Conservation (phyloP, 2,329 filamentous ascomycete genomes). For the Penicillium janthinellum region DNA sequence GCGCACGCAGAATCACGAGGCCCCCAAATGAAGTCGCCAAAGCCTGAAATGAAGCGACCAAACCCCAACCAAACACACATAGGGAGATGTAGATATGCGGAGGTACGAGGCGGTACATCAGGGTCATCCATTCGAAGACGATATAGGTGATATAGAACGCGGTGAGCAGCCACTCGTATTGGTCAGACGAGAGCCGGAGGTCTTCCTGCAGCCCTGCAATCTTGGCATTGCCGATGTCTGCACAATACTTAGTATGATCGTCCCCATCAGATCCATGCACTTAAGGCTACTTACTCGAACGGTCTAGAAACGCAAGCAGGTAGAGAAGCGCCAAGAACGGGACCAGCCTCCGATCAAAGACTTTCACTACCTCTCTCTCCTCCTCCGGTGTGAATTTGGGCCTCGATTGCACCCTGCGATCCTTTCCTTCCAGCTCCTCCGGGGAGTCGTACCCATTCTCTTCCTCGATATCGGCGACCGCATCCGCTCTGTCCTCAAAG, state of each 20-base stretch:
- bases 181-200: constrained; percentile 55
- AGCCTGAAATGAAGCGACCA: constrained; percentile 73
- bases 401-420: constrained; percentile 8
- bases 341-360: constrained; percentile 77
- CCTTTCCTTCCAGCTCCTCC: constrained; percentile 25
- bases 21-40: constrained; percentile 64
- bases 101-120: constrained; percentile 62
- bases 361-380: constrained; percentile 68
- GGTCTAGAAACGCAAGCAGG: constrained; percentile 80
- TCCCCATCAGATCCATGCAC: not conserved
- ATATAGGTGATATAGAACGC: constrained; percentile 68
- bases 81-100: constrained; percentile 62
- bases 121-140: constrained; percentile 67
- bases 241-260: constrained; percentile 11
- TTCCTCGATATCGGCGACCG: constrained; percentile 29
- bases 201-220: constrained; percentile 61
- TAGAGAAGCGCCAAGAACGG: constrained; percentile 81
- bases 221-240: constrained; percentile 64
- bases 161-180: constrained; percentile 65
- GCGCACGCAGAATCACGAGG: constrained; percentile 49
- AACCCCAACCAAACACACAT: constrained; percentile 74
- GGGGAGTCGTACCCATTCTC: constrained; percentile 33
- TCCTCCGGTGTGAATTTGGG: constrained; percentile 61
- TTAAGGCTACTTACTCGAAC: constrained; percentile 66
- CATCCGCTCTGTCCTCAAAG: constrained; percentile 26